Conservation (phyloP, 2,329 filamentous ascomycete species). For the Sporothrix pallida region DNA sequence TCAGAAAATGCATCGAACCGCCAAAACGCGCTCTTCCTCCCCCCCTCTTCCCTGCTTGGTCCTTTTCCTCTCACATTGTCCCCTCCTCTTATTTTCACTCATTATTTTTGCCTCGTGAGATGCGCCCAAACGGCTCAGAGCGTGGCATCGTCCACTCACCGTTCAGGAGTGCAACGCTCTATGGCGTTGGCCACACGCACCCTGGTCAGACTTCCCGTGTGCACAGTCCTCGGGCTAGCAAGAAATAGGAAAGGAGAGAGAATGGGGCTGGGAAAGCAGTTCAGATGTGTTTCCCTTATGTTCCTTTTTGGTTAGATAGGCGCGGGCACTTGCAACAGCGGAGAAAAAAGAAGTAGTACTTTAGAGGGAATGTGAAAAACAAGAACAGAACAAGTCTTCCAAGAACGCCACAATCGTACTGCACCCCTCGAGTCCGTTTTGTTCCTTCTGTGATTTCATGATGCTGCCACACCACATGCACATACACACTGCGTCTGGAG, state of each 20-base stretch:
- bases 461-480: too few species aligned
- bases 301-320: background rate
- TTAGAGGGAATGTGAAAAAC: too few species aligned
- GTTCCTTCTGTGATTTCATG: background rate
- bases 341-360: background rate
- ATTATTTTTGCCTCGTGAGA: slow-evolving; percentile 4
- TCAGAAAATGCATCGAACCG: slow-evolving; percentile 13
- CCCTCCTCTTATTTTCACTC: background rate
- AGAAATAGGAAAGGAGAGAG: background rate
- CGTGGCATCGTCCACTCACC: slow-evolving; percentile 18
- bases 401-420: slow-evolving; percentile 12
- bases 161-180: slow-evolving; percentile 23
- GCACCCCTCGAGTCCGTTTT: background rate
- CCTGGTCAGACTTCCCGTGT: slow-evolving; percentile 30
- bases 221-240: slow-evolving; percentile 28
- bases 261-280: background rate
- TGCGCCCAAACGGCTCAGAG: slow-evolving; percentile 13
- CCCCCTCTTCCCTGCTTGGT: background rate
- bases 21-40: background rate
- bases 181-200: slow-evolving; percentile 4
- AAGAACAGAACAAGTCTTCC: background rate
- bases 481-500: background rate
- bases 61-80: background rate
- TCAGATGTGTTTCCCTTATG: background rate
- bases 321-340: slow-evolving; percentile 4